Percentiles rank a stretch among this genome's conserved stretches.
Conservation (phyloP, 2,329 filamentous ascomycete species). For the Cladosporium halotolerans region DNA sequence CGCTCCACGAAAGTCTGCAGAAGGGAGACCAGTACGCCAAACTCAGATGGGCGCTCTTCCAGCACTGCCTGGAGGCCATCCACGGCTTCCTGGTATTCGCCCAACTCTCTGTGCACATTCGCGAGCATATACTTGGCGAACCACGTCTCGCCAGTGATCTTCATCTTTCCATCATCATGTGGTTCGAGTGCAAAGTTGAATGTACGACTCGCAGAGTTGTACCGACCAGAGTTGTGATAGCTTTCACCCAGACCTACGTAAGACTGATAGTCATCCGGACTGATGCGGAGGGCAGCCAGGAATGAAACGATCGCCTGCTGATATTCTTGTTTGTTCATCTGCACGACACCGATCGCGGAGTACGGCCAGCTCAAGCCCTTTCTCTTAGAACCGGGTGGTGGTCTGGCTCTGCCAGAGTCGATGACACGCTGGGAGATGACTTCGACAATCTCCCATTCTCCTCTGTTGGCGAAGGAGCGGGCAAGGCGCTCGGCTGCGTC, state of each 20-base stretch:
- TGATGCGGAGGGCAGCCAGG: constrained; percentile 77
- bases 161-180: constrained; percentile 53
- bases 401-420: constrained; percentile 87
- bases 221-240: constrained; percentile 88
- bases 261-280: constrained; percentile 83
- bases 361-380: constrained; percentile 95
- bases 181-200: constrained; percentile 78
- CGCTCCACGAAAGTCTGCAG: constrained; percentile 84
- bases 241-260: constrained; percentile 97
- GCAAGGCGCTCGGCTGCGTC: constrained; percentile 82
- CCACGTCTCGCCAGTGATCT: constrained; percentile 68
- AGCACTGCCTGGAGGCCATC: constrained; percentile 69
- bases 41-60: constrained; percentile 61
- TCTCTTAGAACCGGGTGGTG: constrained; percentile 85
- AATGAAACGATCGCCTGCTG: constrained; percentile 85
- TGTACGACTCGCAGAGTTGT: constrained; percentile 88
- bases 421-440: constrained; percentile 84
- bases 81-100: constrained; percentile 81
- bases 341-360: constrained; percentile 85
- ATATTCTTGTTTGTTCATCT: constrained; percentile 91
- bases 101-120: constrained; percentile 86
- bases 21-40: constrained; percentile 80
- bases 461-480: constrained; percentile 75
- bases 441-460: constrained; percentile 96
- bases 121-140: constrained; percentile 96